Conservation (phyloP, 345 rosid species). For the Toxicodendron radicans region DNA sequence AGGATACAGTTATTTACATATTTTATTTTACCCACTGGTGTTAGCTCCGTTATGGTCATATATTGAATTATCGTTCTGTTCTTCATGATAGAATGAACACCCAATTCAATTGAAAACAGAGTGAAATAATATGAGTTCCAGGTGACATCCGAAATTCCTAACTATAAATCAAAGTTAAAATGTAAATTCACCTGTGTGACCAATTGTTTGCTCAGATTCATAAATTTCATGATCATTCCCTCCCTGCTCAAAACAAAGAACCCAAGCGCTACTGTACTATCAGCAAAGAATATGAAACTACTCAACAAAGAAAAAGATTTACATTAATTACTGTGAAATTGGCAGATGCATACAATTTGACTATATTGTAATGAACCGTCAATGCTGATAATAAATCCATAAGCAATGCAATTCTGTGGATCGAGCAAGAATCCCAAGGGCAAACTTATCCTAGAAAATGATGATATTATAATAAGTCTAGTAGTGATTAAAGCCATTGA, state of each 20-base stretch:
- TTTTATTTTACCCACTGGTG: too few species aligned
- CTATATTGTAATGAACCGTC: neutral
- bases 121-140: neutral
- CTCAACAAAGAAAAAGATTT: conserved; percentile 3
- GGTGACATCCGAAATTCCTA: neutral
- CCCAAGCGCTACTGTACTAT: conserved; percentile 8
- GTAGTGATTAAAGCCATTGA: neutral
- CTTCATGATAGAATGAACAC: neutral
- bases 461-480: neutral
- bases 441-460: neutral
- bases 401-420: neutral
- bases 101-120: neutral
- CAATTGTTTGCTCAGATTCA: conserved; percentile 79
- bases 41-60: too few species aligned
- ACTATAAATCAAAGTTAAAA: conserved; percentile 10
- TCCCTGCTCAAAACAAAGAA: conserved; percentile 54
- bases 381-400: neutral
- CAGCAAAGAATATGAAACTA: neutral
- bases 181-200: conserved; percentile 73
- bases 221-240: conserved; percentile 89
- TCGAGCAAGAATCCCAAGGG: neutral
- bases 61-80: too few species aligned
- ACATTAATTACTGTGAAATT: neutral
- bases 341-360: neutral
- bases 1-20: too few species aligned